A percentile compares a stretch with the other conserved stretches of the same genome.
Evolutionary conservation across 495 filamentous ascomycete genomes (phyloP).

Genomic region (Chaetomium fimeti): DNA sequence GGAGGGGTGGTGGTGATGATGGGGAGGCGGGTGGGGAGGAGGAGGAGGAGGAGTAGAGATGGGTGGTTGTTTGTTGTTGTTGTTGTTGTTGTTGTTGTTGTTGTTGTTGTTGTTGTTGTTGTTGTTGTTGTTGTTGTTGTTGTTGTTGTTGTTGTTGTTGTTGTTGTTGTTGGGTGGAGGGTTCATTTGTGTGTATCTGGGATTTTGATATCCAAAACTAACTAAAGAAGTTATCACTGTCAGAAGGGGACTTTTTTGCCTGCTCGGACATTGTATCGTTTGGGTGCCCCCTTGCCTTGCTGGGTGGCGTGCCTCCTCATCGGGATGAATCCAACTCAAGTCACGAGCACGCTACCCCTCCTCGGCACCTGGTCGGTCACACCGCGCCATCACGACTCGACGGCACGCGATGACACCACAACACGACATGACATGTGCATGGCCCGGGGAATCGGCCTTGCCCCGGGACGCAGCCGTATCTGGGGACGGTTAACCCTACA

Average conservation of each 20-base stretch:
- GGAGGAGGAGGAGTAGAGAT: constrained; percentile 6
- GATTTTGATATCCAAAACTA: constrained; percentile 1
- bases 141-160: constrained; percentile 6
- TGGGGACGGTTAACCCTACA: neutral
- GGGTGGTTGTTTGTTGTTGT: constrained; percentile 3
- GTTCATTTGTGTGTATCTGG: neutral
- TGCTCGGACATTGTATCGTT: neutral
- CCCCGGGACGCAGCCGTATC: neutral
- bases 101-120: constrained; percentile 5
- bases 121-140: neutral
- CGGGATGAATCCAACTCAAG: neutral
- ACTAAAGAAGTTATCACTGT: neutral
- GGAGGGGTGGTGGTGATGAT: constrained; percentile 30
- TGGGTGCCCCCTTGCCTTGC: neutral
- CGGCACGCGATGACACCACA: neutral
- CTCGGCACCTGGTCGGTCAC: neutral
- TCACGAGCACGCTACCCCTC: neutral
- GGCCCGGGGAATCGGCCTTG: neutral
- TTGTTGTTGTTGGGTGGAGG: neutral
- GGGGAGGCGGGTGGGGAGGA: constrained; percentile 21
- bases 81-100: neutral
- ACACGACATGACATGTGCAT: neutral
- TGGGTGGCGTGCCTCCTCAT: neutral
- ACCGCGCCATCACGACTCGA: neutral
- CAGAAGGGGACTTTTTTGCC: neutral